Percentiles rank a stretch among this genome's conserved stretches.
Conservation (phyloP, 345 rosid genomes). For the Citrus unshiu region DNA sequence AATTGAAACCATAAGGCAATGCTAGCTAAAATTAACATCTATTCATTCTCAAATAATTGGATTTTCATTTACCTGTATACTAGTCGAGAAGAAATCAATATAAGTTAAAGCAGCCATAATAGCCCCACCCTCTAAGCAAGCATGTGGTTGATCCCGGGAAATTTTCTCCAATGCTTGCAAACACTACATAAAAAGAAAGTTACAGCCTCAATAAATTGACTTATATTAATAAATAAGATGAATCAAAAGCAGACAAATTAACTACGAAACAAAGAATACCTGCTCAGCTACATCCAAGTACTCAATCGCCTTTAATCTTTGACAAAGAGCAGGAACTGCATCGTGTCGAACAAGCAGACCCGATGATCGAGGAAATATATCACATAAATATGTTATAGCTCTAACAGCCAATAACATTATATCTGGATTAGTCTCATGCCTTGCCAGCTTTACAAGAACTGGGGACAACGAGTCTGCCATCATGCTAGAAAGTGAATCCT, state of each 20-base stretch:
- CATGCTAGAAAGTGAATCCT: conserved; percentile 62
- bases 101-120: conserved; percentile 74
- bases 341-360: conserved; percentile 69
- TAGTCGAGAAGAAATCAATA: conserved; percentile 86
- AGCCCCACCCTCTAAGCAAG: conserved; percentile 90
- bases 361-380: conserved; percentile 81
- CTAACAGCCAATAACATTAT: conserved; percentile 79
- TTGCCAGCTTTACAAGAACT: conserved; percentile 66
- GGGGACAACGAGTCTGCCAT: conserved; percentile 74
- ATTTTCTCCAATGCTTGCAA: conserved; percentile 98
- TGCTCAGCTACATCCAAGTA: conserved; percentile 97
- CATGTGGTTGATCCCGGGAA: conserved; percentile 78
- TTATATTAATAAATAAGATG: background rate
- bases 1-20: background rate
- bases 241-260: background rate
- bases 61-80: conserved; percentile 59
- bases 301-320: conserved; percentile 66
- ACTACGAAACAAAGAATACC: conserved; percentile 33
- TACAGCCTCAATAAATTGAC: background rate
- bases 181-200: conserved; percentile 45
- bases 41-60: background rate
- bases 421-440: conserved; percentile 57
- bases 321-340: conserved; percentile 79
- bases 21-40: background rate
- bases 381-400: conserved; percentile 86